These are phyloP conservation scores for Neurospora sp. DNA, from an alignment of 495 filamentous ascomycete genomes.

Conservation along the genomic window DNA sequence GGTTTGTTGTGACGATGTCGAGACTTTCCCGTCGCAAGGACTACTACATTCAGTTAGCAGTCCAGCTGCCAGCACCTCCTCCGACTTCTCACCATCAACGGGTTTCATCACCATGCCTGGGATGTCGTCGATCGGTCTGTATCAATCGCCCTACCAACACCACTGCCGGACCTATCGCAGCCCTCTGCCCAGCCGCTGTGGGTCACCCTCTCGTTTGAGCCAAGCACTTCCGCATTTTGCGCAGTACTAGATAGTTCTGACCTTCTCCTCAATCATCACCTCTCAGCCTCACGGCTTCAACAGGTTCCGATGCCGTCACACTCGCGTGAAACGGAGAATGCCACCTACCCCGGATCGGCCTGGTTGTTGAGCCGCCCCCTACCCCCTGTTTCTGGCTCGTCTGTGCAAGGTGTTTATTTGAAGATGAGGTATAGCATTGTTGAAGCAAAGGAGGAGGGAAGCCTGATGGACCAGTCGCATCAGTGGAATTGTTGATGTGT, in stretches of 20 bases:
- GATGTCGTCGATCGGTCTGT: background rate
- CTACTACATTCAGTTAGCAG: background rate
- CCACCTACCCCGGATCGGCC: background rate
- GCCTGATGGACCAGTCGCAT: background rate
- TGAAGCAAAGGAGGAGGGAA: background rate
- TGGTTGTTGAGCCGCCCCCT: background rate
- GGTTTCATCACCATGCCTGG: background rate
- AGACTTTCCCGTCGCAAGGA: background rate
- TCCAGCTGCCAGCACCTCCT: background rate
- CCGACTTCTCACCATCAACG: background rate
- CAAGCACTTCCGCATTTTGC: background rate
- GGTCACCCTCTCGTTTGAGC: background rate
- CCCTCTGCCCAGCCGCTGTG: background rate
- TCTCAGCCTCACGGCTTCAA: background rate
- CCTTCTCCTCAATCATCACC: too few relatives aligned
- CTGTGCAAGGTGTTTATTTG: background rate
- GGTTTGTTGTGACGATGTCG: background rate
- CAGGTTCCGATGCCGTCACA: background rate
- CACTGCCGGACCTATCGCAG: background rate
- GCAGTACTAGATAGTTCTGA: background rate
- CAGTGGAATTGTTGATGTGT: background rate
- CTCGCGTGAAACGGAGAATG: background rate
- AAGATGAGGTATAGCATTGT: background rate
- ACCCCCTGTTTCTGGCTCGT: background rate
- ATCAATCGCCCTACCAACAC: background rate